These are phyloP conservation scores for Paracamarosporium sp. DNA, from an alignment of 2,329 filamentous ascomycete species.

Conservation along the genomic window DNA sequence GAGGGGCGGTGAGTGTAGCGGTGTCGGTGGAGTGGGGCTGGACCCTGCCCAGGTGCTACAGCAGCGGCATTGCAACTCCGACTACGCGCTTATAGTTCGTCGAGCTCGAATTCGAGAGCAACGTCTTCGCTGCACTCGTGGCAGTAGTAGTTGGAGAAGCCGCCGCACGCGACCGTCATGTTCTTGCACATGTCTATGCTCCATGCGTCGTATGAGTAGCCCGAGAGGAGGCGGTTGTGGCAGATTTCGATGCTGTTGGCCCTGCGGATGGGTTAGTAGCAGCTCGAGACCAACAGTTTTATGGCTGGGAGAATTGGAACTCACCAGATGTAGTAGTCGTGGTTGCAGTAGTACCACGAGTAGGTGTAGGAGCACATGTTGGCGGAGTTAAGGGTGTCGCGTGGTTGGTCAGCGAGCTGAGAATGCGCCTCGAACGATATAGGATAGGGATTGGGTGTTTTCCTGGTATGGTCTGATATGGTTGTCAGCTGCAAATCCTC, in stretches of 20 bases:
- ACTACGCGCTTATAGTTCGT: constrained; percentile 40
- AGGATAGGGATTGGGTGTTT: not conserved
- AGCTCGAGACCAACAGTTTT: not conserved
- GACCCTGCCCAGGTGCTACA: no score
- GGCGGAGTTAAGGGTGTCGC: constrained; percentile 11
- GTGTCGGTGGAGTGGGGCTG: constrained; percentile 16
- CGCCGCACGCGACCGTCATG: constrained; percentile 49
- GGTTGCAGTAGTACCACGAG: constrained; percentile 56
- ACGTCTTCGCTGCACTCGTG: constrained; percentile 53
- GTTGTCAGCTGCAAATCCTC: not conserved
- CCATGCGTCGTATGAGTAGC: constrained; percentile 57
- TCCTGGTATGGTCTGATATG: not conserved
- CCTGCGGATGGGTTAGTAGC: constrained; percentile 22
- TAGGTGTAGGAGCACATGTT: constrained; percentile 57
- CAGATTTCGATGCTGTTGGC: constrained; percentile 55
- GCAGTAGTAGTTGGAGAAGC: constrained; percentile 55
- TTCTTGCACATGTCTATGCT: constrained; percentile 57
- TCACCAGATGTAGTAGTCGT: constrained; percentile 56
- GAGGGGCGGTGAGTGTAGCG: constrained; percentile 4
- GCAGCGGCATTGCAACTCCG: no score
- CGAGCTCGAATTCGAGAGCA: constrained; percentile 50
- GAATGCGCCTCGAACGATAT: not conserved
- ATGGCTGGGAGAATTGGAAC: not conserved
- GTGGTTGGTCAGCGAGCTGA: constrained; percentile 11
- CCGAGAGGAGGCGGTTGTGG: constrained; percentile 51